Base-by-base conservation (phyloP, 1,139 yeast genomes). In the Candida mesenterica region DNA sequence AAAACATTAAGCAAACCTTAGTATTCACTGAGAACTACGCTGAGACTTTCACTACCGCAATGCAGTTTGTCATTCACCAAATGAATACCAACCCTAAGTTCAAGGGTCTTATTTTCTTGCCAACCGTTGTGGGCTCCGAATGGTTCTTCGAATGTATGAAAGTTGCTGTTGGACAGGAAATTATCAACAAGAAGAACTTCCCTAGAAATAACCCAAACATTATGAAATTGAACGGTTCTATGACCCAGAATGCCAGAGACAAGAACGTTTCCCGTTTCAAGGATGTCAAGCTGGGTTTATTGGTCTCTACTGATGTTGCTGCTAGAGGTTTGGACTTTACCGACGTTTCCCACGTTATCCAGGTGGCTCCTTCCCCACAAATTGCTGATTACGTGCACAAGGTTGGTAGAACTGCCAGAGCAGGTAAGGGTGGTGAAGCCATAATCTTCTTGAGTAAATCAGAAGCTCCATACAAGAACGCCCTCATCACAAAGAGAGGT, bases 241-340 rank as follows among this genome's bases (percentile, higher is more conserved):
- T 84, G 62, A 58, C 80, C 22, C 96, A 86, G 59, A 61, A 68
- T 28, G 68, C 68, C 25, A 77, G 96, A 58, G 82, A 79, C 52
- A 62, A 69, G 41, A 61, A 77, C 17, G 79, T 85, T 38, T 65
- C 65, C 36, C 55, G 50, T 15, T 87, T 83, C 68, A 74, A 83
- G 53, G 57, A 53, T 30, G 52, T 69, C 20, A 52, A 61, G 27
- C 61, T 66, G 56, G 98, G 98, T 31, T 87, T 87, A 33, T 66
- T 92, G 50, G 76, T 92, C 35, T 92, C 97, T 67, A 92, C 98
- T 1, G 97, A 92, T 63, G 97, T 92, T 48, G 98, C 97, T 16
- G 97, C 98, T 8, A 80, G 98, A 72, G 98, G 98, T 12, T 77
- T 92, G 48, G 98, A 92, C 68, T 90, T 92, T 47, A 97, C 97